Base-by-base conservation (phyloP, 2,329 filamentous ascomycete genomes). In the Neospermospora avenae region DNA sequence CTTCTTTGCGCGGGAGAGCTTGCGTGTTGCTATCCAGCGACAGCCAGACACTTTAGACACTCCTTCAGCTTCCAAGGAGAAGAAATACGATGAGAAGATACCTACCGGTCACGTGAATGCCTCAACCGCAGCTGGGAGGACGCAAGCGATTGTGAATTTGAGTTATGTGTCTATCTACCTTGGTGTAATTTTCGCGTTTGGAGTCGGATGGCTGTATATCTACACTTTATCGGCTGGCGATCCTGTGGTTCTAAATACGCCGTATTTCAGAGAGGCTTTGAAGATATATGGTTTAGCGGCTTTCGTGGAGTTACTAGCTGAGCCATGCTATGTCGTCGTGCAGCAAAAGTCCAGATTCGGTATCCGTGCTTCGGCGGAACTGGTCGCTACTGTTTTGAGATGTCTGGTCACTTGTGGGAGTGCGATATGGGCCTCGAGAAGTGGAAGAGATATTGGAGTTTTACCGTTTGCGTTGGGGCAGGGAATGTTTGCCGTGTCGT, bases 381-480 rank as follows among this genome's bases (percentile, higher is more conserved):
- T 89, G n/a, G 74, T 82, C 24, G 93, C 91, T 22, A 95, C 93
- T 0, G 82, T 96, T 51, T 70, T 86, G 35, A 88, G 91, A 66
- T 97, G 93, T 69, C 67, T 88, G 39, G 78, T 85, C 14, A 95
- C 92, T 0, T 92, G 95, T 63, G 84, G 78, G 0, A 77, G 84
- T 1, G 91, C 89, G 1, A 78, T 89, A 4, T 87, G 84, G 79
- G 86, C 85, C 1, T 80, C 83, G 45, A 75, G 70, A 57, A 70
- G 67, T 16, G 77, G 77, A 0, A 64, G 78, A 20, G 80, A 88
- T 59, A 71, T 90, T 1, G 93, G 93, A 5, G 88, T 93, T 1
- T 75, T 98, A 51, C 92, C 95, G 0, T 98, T 98, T 74, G 95
- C 93, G 0, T 76, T 92, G 14, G 96, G 95, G 11, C 92, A 98